Evolutionary conservation across 2,329 filamentous ascomycete genomes (phyloP).

Genomic region (Tolypocladium sp.): DNA sequence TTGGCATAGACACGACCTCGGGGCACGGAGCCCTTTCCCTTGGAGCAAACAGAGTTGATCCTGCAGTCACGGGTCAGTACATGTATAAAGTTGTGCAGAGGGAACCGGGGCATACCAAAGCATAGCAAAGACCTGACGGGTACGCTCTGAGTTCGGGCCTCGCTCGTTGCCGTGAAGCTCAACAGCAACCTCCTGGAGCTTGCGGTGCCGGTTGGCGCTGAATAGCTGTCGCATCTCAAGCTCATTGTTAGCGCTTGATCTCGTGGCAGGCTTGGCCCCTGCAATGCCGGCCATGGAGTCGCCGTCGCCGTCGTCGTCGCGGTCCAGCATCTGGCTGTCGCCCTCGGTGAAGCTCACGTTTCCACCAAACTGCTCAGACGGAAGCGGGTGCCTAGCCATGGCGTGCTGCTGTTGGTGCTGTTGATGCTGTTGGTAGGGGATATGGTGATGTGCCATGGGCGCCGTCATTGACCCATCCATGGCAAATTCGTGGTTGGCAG

Average conservation of each 20-base stretch:
- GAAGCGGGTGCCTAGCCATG: conserved; percentile 40
- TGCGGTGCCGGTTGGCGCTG: conserved; percentile 56
- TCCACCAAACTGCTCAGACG: conserved; percentile 41
- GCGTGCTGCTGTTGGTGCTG: conserved; percentile 24
- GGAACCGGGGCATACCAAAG: conserved; percentile 55
- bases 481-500: conserved; percentile 38
- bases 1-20: conserved; percentile 90
- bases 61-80: conserved; percentile 27
- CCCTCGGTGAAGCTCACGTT: conserved; percentile 47
- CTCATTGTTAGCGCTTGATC: conserved; percentile 71
- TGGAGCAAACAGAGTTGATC: conserved; percentile 64
- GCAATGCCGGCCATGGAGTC: conserved; percentile 38
- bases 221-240: conserved; percentile 72
- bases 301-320: conserved; percentile 48
- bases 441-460: conserved; percentile 28
- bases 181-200: conserved; percentile 60
- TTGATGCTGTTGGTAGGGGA: conserved; percentile 27
- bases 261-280: conserved; percentile 46
- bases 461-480: conserved; percentile 38
- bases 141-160: conserved; percentile 72
- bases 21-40: conserved; percentile 78
- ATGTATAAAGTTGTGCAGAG: neutral
- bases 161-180: conserved; percentile 73
- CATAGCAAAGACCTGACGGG: conserved; percentile 82
- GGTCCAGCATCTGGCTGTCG: conserved; percentile 51